phyloP scores from a whole-genome alignment of 768 basidiomycete genomes.

The Russula brevipes region DNA sequence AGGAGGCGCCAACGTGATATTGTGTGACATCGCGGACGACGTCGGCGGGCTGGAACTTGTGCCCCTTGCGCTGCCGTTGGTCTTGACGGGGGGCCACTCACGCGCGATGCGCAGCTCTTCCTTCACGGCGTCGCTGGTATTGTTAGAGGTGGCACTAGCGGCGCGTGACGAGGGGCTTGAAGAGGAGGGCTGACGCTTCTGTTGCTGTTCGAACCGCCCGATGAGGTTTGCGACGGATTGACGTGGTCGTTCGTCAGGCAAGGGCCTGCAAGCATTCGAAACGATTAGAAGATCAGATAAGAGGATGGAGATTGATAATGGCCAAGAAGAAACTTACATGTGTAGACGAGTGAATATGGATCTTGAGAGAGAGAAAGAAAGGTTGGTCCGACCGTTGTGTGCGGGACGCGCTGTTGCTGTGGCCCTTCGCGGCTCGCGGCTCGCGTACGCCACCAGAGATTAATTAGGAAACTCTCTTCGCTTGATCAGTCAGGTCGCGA shows the following conservation, averaged over 20 bases:
- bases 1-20: neutral
- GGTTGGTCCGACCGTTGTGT: neutral
- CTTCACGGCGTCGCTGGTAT: conserved; percentile 56
- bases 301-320: neutral
- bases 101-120: conserved; percentile 66
- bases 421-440: neutral
- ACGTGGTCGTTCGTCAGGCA: conserved; percentile 85
- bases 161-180: conserved; percentile 42
- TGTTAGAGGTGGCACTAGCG: conserved; percentile 62
- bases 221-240: conserved; percentile 87
- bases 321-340: conserved; percentile 11
- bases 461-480: conserved; percentile 1
- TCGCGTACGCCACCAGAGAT: neutral
- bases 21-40: neutral
- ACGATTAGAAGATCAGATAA: conserved; percentile 9
- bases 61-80: neutral
- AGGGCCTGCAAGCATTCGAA: conserved; percentile 53
- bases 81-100: conserved; percentile 61
- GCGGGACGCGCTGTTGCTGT: neutral
- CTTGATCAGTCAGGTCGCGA: neutral
- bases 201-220: conserved; percentile 76
- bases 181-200: conserved; percentile 51
- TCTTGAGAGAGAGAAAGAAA: neutral
- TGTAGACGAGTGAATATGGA: neutral
- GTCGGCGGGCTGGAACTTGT: conserved; percentile 1